Evolutionary conservation across 345 rosid species (phyloP).

Genomic region (Microthlaspi erraticum): DNA sequence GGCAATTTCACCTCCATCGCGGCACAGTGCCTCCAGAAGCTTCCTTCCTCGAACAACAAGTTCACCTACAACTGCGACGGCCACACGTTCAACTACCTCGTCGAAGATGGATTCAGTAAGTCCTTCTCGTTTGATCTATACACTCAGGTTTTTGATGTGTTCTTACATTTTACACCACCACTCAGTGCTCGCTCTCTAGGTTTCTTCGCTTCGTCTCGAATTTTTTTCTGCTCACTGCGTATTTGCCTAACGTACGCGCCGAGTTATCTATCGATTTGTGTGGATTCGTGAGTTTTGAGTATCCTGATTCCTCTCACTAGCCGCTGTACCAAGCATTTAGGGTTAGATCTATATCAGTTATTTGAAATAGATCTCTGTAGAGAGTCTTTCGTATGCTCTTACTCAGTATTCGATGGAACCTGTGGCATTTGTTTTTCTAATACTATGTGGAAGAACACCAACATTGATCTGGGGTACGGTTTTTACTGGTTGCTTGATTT

Average conservation of each 20-base stretch:
- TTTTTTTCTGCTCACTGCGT: not conserved
- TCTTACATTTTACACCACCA: conserved; percentile 9
- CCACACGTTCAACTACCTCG: conserved; percentile 83
- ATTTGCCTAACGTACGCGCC: not conserved
- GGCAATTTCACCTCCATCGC: conserved; percentile 82
- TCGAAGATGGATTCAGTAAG: conserved; percentile 78
- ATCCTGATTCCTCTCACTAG: conserved; percentile 6
- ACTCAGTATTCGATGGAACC: conserved; percentile 7
- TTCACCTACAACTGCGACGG: conserved; percentile 86
- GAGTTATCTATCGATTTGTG: conserved; percentile 2
- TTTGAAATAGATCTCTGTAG: not conserved
- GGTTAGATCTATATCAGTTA: conserved; percentile 31
- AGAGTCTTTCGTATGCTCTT: not conserved
- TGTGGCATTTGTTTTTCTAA: not conserved
- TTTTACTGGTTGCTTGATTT: conserved; percentile 8
- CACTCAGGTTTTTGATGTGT: not conserved
- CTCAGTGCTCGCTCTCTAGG: conserved; percentile 4
- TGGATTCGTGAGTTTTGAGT: conserved; percentile 6
- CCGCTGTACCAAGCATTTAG: conserved; percentile 8
- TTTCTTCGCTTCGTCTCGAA: not conserved
- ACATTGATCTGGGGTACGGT: conserved; percentile 2
- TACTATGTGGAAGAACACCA: conserved; percentile 2
- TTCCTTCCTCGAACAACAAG: conserved; percentile 72
- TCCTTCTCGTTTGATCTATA: conserved; percentile 15
- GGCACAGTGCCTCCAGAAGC: conserved; percentile 76